Conservation (phyloP, 2,329 filamentous ascomycete genomes). For the Trichophaea hybrida region DNA sequence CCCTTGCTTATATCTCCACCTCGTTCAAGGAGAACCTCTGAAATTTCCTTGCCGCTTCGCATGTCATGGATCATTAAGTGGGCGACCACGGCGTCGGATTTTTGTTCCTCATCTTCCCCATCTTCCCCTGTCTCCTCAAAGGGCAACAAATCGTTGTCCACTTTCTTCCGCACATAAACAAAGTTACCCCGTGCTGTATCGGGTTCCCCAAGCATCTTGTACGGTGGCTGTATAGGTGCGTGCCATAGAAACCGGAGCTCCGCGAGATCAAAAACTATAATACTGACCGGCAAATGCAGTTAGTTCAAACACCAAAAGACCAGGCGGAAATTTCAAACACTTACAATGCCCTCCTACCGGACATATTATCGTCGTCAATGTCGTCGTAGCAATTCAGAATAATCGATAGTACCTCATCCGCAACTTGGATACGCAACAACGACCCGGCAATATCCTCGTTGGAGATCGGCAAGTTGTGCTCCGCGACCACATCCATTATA, state of each 20-base stretch:
- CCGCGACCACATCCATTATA: not conserved
- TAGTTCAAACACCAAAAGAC: not conserved
- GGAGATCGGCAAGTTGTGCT: conserved; percentile 1
- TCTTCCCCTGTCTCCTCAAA: not conserved
- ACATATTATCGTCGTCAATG: conserved; percentile 11
- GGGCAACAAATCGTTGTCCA: not conserved
- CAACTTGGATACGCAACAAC: conserved; percentile 14
- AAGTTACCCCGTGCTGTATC: conserved; percentile 15
- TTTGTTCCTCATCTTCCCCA: not conserved
- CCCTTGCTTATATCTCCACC: conserved; percentile 15
- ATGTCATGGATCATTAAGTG: conserved; percentile 15
- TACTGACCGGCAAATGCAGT: conserved; percentile 1
- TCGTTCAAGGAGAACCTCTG: conserved; percentile 11
- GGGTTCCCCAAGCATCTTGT: conserved; percentile 14
- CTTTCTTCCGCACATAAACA: conserved; percentile 14
- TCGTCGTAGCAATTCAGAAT: conserved; percentile 15
- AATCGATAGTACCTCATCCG: conserved; percentile 12
- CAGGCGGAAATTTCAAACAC: conserved; percentile 1
- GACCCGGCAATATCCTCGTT: conserved; percentile 7
- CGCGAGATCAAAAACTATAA: conserved; percentile 13
- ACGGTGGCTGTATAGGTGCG: conserved; percentile 10
- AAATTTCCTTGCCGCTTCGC: conserved; percentile 8
- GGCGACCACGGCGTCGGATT: not conserved
- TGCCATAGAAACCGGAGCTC: conserved; percentile 10
- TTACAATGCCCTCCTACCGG: conserved; percentile 14